phyloP scores from a whole-genome alignment of 306 rosid species.

The Inga oerstediana region DNA sequence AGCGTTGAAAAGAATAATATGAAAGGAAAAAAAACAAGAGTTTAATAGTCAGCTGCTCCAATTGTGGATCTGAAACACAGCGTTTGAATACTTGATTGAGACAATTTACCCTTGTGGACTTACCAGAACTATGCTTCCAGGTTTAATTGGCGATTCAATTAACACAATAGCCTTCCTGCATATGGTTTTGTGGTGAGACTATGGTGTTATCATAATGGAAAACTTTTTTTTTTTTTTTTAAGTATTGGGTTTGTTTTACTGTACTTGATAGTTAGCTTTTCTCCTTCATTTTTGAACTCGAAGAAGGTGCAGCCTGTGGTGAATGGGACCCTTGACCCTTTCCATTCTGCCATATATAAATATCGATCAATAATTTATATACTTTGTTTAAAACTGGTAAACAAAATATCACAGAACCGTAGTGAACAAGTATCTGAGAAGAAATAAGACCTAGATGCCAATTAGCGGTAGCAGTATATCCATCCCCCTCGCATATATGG shows the following conservation, averaged over 20 bases:
- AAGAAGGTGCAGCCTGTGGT: slow-evolving; percentile 90
- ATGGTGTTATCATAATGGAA: not conserved
- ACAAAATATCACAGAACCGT: not conserved
- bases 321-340: slow-evolving; percentile 64
- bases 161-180: slow-evolving; percentile 70
- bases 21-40: not conserved
- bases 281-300: slow-evolving; percentile 52
- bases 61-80: not conserved
- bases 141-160: slow-evolving; percentile 85
- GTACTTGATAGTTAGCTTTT: slow-evolving; percentile 51
- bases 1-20: not conserved
- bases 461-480: slow-evolving; percentile 54
- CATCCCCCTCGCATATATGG: slow-evolving; percentile 58
- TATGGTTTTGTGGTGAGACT: slow-evolving; percentile 34
- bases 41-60: not conserved
- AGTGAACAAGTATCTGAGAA: not conserved
- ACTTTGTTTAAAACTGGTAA: not conserved
- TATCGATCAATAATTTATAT: slow-evolving; percentile 1
- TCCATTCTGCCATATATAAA: slow-evolving; percentile 68
- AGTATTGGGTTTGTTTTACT: not conserved
- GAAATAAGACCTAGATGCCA: slow-evolving; percentile 77
- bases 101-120: slow-evolving; percentile 10
- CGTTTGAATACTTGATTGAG: slow-evolving; percentile 9
- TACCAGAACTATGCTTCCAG: slow-evolving; percentile 79
- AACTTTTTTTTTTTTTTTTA: not conserved